Base-by-base conservation (phyloP, 345 rosid genomes). In the Turritis glabra region DNA sequence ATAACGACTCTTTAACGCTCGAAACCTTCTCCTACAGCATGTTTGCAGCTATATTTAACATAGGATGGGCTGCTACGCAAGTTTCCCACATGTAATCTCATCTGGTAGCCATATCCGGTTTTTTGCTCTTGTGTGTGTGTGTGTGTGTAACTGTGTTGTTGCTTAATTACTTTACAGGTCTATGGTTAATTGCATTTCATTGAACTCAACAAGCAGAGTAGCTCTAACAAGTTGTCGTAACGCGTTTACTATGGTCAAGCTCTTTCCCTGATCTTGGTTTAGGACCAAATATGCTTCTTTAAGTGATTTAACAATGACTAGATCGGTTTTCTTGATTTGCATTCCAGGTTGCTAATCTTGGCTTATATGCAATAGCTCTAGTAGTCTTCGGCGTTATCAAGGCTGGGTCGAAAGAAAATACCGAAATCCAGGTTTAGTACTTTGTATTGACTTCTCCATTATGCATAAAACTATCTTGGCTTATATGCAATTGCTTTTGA, bases 11-110 rank as follows among this genome's bases (percentile, higher is more conserved):
- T 26, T 46, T 77, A 56, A 19, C 68, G 0, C 72, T 94, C 44
- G 82, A 91, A 80, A 94, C 96, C 27, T 58, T 88, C 60, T 93
- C 97, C 26, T 91, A 94, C 52, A 90, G 96, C 74, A 77, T 71
- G 14, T 91, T 84, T 80, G 97, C 97, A 53, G 97, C 96, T 66
- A 87, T 94, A 72, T 94, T 94, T 80, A 94, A 94, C 79, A 75
- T 91, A 51, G 98, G 98, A 38, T 94, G 98, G 97, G 97, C 97
- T 38, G 96, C 93, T 71, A 85, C 98, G 75, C 98, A 94, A 70
- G 98, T 94, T 84, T 92, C 98, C 32, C 96, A 94, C 82, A 94
- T 94, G 98, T 94, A 89, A 82, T 70, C 38, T 60, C 26, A 27
- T 33, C 30, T 73, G 65, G n/a, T 8, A 44, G 1, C 29, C 12